Evolutionary conservation across 148 eudicot genomes (phyloP).

Genomic region (Bassia scoparia): DNA sequence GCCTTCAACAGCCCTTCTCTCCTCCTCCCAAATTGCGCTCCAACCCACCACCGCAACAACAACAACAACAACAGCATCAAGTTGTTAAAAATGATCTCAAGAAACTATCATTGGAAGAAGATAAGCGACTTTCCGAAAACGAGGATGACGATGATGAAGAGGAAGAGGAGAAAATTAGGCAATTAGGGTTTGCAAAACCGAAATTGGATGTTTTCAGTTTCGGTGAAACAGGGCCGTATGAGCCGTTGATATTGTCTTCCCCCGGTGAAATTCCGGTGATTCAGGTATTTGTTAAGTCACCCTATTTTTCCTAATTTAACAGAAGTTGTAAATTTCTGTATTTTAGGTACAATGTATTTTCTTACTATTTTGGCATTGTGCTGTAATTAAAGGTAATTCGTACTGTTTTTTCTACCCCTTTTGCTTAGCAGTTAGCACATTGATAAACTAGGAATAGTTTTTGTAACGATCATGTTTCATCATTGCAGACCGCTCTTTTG

Average conservation of each 20-base stretch:
- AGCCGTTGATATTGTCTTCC: conserved; percentile 58
- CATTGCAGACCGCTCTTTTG: too few relatives aligned
- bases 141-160: conserved; percentile 21
- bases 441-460: too few relatives aligned
- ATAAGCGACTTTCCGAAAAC: not conserved
- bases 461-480: too few relatives aligned
- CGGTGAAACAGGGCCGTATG: conserved; percentile 71
- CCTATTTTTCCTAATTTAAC: not conserved
- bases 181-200: conserved; percentile 33
- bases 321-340: not conserved
- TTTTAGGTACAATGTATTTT: too few relatives aligned
- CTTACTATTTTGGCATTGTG: too few relatives aligned
- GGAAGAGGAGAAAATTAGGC: conserved; percentile 29
- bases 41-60: conserved; percentile 16
- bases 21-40: conserved; percentile 23
- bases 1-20: conserved; percentile 43
- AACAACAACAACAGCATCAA: not conserved
- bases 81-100: not conserved
- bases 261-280: conserved; percentile 48
- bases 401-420: too few relatives aligned
- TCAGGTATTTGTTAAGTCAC: conserved; percentile 45
- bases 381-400: too few relatives aligned
- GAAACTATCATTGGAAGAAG: conserved; percentile 5
- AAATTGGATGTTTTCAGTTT: conserved; percentile 44
- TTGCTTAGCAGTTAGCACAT: too few relatives aligned